Base-by-base conservation (phyloP, 2,329 filamentous ascomycete genomes). In the Xenoacremonium recifei region DNA sequence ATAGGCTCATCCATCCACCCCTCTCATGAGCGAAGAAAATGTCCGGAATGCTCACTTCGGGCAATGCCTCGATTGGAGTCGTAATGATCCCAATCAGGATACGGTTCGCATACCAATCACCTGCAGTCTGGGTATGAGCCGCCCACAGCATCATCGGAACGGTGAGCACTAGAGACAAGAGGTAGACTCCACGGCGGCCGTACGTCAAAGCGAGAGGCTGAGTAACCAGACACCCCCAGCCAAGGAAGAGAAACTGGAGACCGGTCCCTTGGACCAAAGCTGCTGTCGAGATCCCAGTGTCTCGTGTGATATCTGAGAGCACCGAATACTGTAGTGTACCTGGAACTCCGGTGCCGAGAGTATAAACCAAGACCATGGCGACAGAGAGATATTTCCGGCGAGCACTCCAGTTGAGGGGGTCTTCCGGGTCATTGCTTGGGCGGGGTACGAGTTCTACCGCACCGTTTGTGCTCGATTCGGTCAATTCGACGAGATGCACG, bases 201-300 rank as follows among this genome's bases (percentile, higher is more conserved):
- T 73, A 77, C 36, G 71, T 69, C n/a, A 77, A 54, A 0, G 75
- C 75, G 20, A 79, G 53, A 3, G 76, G 73, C 48, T 78, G 75
- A 68, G 70, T 76, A 31, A 79, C 60, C 3, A 78, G 55, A 47
- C 69, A 68, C 0, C 71, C 73, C 72, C 72, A 76, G 3, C 73
- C 72, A 18, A 75, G 67, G 13, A 72, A 66, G 19, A 77, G 53
- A 47, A 77, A 77, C 71, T 76, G 73, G 38, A 72, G 70, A 2
- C 75, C 75, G 4, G 71, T 53, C 2, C 66, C 69, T 0, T 71
- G 71, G 23, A 27, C 23, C 23, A 27, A 27, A 13, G 9, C 23
- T 7, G 23, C 23, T 13, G 23, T 27, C 9, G 23, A 27, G 23
- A 27, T 27, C 9, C 23, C 23, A 13, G 23, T 27, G 23, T 27